Conservation (phyloP, 768 basidiomycete species). For the Crassisporium funariophilum region DNA sequence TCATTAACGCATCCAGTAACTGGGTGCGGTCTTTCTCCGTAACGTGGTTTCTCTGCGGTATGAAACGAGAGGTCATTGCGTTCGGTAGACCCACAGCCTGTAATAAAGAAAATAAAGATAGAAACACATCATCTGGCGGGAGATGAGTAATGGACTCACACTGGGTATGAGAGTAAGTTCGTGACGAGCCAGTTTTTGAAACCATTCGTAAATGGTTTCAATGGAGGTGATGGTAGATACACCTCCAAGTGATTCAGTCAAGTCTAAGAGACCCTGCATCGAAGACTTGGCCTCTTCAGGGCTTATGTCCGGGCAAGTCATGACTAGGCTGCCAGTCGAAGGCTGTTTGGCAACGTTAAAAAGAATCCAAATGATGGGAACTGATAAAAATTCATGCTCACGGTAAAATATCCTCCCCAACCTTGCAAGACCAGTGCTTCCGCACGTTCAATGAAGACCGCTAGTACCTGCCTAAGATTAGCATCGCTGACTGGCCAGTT, state of each 20-base stretch:
- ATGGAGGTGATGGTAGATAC: neutral
- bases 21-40: neutral
- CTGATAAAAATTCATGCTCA: too few relatives aligned
- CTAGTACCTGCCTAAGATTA: constrained; percentile 32
- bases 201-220: neutral
- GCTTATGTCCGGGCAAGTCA: neutral
- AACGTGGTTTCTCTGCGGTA: constrained; percentile 2
- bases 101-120: neutral
- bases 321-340: neutral
- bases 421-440: constrained; percentile 46
- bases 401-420: constrained; percentile 56
- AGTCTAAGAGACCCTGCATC: neutral
- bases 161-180: neutral
- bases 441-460: constrained; percentile 38
- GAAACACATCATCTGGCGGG: too few relatives aligned
- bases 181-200: neutral
- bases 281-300: neutral
- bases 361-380: too few relatives aligned
- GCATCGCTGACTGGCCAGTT: constrained; percentile 33
- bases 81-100: constrained; percentile 3
- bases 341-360: too few relatives aligned
- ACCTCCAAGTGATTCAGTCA: neutral
- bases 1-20: neutral
- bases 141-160: too few relatives aligned
- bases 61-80: constrained; percentile 3